Percentiles rank a stretch among this genome's conserved stretches.
Evolutionary conservation across 176 grass and related monocot genomes (phyloP).

Genomic region (maize (Zea mays)): DNA sequence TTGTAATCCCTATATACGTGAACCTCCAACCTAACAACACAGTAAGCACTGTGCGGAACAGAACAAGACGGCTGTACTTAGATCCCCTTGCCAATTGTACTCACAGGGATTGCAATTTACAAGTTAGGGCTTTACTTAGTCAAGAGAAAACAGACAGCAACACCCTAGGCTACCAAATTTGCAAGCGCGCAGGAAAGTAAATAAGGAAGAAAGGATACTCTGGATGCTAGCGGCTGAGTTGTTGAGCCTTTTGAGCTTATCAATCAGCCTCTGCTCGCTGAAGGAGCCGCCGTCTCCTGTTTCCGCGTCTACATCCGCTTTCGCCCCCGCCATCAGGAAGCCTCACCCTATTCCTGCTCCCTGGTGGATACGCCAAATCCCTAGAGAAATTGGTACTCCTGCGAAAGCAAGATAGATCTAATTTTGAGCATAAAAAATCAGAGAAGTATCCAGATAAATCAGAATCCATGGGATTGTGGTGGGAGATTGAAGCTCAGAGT

Average conservation of each 20-base stretch:
- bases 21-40: not conserved
- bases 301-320: slow-evolving; percentile 40
- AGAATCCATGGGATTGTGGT: slow-evolving; percentile 22
- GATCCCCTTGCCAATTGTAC: not conserved
- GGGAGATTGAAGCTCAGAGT: not conserved
- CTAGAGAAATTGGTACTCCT: slow-evolving; percentile 11
- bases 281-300: slow-evolving; percentile 44
- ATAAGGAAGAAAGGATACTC: slow-evolving; percentile 69
- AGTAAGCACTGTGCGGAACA: not conserved
- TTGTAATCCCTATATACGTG: not conserved
- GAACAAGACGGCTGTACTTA: not conserved
- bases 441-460: not conserved
- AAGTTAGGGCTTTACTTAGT: slow-evolving; percentile 20
- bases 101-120: not conserved
- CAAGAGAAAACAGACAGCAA: slow-evolving; percentile 2
- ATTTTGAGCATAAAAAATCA: not conserved
- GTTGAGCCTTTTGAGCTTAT: slow-evolving; percentile 92
- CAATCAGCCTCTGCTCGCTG: slow-evolving; percentile 73
- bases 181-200: not conserved
- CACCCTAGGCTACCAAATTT: slow-evolving; percentile 1
- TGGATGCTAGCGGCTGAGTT: slow-evolving; percentile 87
- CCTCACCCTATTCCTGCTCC: slow-evolving; percentile 1
- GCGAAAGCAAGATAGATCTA: slow-evolving; percentile 3
- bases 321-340: slow-evolving; percentile 38
- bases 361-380: slow-evolving; percentile 18